These are phyloP conservation scores for Asclepias syriaca DNA, from an alignment of 257 asterid genomes.

Conservation along the genomic window DNA sequence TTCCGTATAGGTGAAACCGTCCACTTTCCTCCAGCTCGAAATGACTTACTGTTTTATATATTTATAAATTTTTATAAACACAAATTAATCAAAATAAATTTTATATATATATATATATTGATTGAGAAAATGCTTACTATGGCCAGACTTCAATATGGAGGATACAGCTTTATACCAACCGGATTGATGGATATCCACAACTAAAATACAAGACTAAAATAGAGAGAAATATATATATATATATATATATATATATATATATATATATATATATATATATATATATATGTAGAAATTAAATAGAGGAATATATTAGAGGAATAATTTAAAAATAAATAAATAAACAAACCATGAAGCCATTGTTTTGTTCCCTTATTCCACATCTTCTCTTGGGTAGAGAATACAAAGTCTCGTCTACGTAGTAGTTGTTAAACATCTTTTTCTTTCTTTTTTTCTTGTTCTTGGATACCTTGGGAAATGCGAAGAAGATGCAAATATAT, in stretches of 20 bases:
- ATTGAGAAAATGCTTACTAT: neutral
- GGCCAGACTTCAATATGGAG: conserved; percentile 2
- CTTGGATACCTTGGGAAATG: no score
- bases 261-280: no score
- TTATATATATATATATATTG: neutral
- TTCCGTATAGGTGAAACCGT: conserved; percentile 23
- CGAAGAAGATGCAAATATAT: no score
- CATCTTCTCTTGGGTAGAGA: neutral
- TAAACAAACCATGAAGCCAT: conserved; percentile 19
- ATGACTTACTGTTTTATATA: neutral
- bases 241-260: no score
- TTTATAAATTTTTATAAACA: no score
- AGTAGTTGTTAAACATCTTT: neutral
- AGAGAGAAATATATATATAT: neutral
- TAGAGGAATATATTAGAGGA: neutral
- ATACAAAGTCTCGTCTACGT: neutral
- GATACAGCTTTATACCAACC: conserved; percentile 29
- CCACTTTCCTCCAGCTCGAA: conserved; percentile 26
- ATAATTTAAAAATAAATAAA: neutral
- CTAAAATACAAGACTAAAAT: conserved; percentile 23
- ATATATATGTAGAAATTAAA: neutral
- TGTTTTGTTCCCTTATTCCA: neutral
- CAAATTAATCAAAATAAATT: no score
- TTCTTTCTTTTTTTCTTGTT: neutral
- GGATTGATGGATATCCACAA: conserved; percentile 17